A percentile compares a stretch with the other conserved stretches of the same genome.
Evolutionary conservation across 352 stramenopile species (phyloP).

Genomic region (Globisporangium spiculum): DNA sequence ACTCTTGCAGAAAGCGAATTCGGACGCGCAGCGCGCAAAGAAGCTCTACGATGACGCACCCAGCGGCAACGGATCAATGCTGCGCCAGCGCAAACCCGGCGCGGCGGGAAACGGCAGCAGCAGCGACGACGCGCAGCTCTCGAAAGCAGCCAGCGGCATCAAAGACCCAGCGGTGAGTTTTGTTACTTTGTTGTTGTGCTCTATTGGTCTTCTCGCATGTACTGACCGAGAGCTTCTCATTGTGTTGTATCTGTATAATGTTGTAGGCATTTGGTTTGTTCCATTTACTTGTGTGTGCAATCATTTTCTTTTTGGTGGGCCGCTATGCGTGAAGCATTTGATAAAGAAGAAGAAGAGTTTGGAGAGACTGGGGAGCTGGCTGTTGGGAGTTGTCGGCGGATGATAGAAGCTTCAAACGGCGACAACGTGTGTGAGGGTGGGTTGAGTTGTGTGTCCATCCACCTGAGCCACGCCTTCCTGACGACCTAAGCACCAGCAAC

Average conservation of each 20-base stretch:
- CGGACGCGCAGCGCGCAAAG: conserved; percentile 57
- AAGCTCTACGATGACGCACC: conserved; percentile 61
- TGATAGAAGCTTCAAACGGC: conserved; percentile 4
- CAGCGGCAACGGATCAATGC: conserved; percentile 22
- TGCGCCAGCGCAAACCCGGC: conserved; percentile 75
- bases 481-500: not conserved
- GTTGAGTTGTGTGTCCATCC: not conserved
- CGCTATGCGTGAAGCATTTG: conserved; percentile 65
- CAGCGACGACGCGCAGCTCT: conserved; percentile 33
- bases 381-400: not conserved
- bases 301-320: conserved; percentile 89
- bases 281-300: conserved; percentile 80
- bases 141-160: conserved; percentile 22
- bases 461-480: not conserved
- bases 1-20: conserved; percentile 66
- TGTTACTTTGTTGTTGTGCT: not conserved
- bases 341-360: not conserved
- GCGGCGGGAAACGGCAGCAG: conserved; percentile 11
- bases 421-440: not conserved
- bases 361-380: not conserved
- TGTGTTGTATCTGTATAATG: not conserved
- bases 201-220: not conserved
- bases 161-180: conserved; percentile 59
- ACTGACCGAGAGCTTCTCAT: not conserved
- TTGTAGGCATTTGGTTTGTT: conserved; percentile 71